Conservation (phyloP, 2,329 filamentous ascomycete genomes). For the Fusarium mexicanum region DNA sequence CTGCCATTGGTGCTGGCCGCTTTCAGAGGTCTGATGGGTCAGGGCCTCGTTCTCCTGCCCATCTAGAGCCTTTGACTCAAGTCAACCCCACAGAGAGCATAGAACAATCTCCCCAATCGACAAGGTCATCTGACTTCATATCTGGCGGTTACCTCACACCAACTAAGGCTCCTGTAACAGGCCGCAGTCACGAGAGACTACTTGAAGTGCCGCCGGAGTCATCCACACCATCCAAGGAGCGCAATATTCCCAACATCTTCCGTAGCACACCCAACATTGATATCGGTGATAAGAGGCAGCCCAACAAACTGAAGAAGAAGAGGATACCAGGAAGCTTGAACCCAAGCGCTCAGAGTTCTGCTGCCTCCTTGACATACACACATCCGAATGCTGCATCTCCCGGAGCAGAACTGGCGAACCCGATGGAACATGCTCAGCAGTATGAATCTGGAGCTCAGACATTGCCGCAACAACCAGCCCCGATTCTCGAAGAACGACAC, state of each 20-base stretch:
- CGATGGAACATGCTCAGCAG: constrained; percentile 52
- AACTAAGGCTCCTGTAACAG: constrained; percentile 46
- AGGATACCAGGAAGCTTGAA: constrained; percentile 78
- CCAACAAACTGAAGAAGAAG: constrained; percentile 94
- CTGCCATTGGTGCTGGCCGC: constrained; percentile 73
- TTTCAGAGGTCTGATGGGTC: constrained; percentile 60
- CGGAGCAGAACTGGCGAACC: constrained; percentile 56
- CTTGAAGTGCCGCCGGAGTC: constrained; percentile 54
- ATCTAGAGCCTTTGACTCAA: constrained; percentile 52
- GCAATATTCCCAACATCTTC: constrained; percentile 75
- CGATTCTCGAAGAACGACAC: constrained; percentile 34
- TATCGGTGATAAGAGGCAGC: constrained; percentile 73
- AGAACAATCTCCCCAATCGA: constrained; percentile 42
- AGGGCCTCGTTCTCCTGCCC: constrained; percentile 46
- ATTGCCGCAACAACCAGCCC: constrained; percentile 31
- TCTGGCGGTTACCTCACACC: constrained; percentile 41
- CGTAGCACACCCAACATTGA: constrained; percentile 72
- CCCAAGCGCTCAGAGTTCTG: constrained; percentile 91
- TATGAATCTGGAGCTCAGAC: constrained; percentile 30
- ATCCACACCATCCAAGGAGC: constrained; percentile 71
- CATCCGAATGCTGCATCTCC: constrained; percentile 59
- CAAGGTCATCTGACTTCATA: constrained; percentile 42
- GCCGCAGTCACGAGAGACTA: constrained; percentile 61
- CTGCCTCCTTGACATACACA: constrained; percentile 70
- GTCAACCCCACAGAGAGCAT: constrained; percentile 41